Evolutionary conservation across 1,284 basidiomycete genomes (phyloP), one percentile per base, ranked within the genome.

Genomic region (Leccinum subrobustum): DNA sequence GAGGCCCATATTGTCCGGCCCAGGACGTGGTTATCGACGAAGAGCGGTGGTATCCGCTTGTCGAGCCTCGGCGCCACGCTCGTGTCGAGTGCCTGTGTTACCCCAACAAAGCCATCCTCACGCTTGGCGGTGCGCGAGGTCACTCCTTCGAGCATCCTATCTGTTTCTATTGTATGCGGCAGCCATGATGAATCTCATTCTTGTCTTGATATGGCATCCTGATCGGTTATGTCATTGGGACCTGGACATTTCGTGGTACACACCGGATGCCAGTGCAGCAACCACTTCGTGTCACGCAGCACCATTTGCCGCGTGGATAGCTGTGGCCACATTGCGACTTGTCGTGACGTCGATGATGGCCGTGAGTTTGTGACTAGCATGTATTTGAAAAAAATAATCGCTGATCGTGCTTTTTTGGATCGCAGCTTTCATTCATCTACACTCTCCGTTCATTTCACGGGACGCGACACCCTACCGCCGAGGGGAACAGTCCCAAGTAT

Each of bases 181-280:
- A 11, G 77, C 87, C 27, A 64, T 82, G 54, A 76, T 79, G 62
- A 90, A 87, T 67, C 62, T 88, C 52, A 78, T 76, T 12, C 71
- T 89, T 35, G 75, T 85, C 54, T 76, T 80, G 54, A 57, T 80
- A 6, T 73, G 82, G 59, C 76, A 77, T 59, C 68, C 83, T 8
- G 67, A 63, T n/a, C 71, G 75, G 39, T 78, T 83, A 18, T 90
- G 88, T 64, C 70, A 75, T 48, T 77, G 86, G 75, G 85, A 87
- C 64, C 75, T 89, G 52, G 88, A 91, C 67, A 76, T 86, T 48
- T 73, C 84, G 4, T 91, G 88, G 88, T 80, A 83, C 6, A 67
- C 72, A 12, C 69, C 74, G 5, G 59, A 61, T 8, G 56, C 64
- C 20, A 57, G 63, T 16, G 75, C 78, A 14, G 50, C 60, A 23